Percentiles rank a stretch among this genome's conserved stretches.
phyloP scores from a whole-genome alignment of 805 yeast genomes.

The Candida ovalis region DNA sequence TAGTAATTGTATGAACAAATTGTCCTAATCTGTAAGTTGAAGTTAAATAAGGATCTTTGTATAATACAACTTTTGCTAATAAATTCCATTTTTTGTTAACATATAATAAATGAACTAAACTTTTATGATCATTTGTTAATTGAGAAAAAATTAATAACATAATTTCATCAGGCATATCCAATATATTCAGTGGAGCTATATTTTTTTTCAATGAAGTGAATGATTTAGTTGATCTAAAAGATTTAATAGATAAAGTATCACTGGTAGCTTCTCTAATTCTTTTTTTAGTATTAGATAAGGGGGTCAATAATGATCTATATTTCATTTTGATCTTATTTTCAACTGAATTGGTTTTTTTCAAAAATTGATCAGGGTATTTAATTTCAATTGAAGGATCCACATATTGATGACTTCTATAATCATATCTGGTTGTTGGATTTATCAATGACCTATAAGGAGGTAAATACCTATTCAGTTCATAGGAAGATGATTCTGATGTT shows the following conservation, averaged over 20 bases:
- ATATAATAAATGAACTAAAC: conserved; percentile 44
- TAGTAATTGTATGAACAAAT: conserved; percentile 63
- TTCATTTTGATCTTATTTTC: conserved; percentile 38
- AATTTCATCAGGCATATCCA: conserved; percentile 42
- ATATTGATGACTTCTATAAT: conserved; percentile 44
- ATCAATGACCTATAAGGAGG: conserved; percentile 54
- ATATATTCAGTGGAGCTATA: conserved; percentile 7
- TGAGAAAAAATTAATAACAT: conserved; percentile 33
- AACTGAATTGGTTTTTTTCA: conserved; percentile 9
- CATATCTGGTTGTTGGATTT: conserved; percentile 46
- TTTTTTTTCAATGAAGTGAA: conserved; percentile 8
- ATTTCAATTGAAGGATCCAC: conserved; percentile 24
- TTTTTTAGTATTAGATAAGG: conserved; percentile 24
- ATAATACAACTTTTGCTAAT: conserved; percentile 52
- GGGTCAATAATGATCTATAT: conserved; percentile 43
- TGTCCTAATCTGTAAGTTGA: conserved; percentile 81
- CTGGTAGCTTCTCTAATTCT: conserved; percentile 39
- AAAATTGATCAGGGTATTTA: conserved; percentile 11
- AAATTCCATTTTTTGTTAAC: conserved; percentile 49
- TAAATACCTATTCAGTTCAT: conserved; percentile 30
- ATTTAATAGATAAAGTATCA: conserved; percentile 37
- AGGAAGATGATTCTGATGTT: conserved; percentile 10
- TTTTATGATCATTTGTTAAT: conserved; percentile 33
- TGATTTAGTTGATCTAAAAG: conserved; percentile 30
- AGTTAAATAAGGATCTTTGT: conserved; percentile 49